Percentiles rank a stretch among this genome's conserved stretches.
Conservation (phyloP, 2,329 filamentous ascomycete species). For the Fusarium nisikadoi region DNA sequence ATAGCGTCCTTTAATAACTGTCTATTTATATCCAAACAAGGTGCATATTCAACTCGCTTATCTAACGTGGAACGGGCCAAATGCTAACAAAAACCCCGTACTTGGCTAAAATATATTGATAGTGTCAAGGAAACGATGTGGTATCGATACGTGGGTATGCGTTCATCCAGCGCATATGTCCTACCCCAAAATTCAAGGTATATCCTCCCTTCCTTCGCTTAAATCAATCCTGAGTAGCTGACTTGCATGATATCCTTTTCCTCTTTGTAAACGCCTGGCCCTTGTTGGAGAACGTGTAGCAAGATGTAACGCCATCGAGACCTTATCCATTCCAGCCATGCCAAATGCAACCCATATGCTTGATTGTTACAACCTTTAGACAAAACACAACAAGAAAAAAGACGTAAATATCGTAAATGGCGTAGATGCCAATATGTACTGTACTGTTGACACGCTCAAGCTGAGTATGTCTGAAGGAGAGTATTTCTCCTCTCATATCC, state of each 20-base stretch:
- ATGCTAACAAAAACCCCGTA: not conserved
- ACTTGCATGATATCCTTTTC: conserved; percentile 21
- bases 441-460: not conserved
- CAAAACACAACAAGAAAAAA: conserved; percentile 31
- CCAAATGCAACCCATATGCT: conserved; percentile 35
- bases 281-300: conserved; percentile 12
- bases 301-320: conserved; percentile 37
- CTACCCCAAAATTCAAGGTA: conserved; percentile 32
- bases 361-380: conserved; percentile 30
- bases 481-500: conserved; percentile 16
- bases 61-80: not conserved
- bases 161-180: conserved; percentile 36
- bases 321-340: conserved; percentile 25
- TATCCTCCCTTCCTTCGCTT: conserved; percentile 18
- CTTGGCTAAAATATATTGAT: conserved; percentile 16
- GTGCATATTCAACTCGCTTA: not conserved
- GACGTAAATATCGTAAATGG: conserved; percentile 31
- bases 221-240: conserved; percentile 19
- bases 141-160: conserved; percentile 42
- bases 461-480: not conserved
- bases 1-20: not conserved
- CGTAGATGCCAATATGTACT: conserved; percentile 16
- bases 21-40: not conserved
- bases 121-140: conserved; percentile 40
- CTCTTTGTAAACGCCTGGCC: conserved; percentile 41